phyloP scores from a whole-genome alignment of 164 flowering plant genomes.

The Aristolochia contorta region DNA sequence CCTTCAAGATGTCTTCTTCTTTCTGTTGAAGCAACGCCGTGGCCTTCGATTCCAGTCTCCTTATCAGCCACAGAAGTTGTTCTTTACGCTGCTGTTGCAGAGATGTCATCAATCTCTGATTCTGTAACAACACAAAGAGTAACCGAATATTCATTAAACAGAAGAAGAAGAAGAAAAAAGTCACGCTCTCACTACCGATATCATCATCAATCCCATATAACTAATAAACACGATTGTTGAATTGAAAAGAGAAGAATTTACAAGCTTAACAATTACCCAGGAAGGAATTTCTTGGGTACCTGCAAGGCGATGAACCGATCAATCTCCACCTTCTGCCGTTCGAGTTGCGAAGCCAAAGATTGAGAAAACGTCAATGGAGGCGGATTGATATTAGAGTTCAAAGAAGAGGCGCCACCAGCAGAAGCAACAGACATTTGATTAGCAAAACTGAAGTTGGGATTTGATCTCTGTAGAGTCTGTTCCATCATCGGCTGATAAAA shows the following conservation, averaged over 20 bases:
- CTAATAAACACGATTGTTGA: too few relatives aligned
- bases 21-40: conserved; percentile 21
- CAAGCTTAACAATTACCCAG: background rate
- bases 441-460: too few relatives aligned
- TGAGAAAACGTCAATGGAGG: conserved; percentile 17
- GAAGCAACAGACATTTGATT: too few relatives aligned
- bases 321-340: conserved; percentile 34
- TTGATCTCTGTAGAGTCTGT: background rate
- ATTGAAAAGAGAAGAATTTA: too few relatives aligned
- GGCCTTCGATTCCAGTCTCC: conserved; percentile 22
- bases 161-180: too few relatives aligned
- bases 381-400: background rate
- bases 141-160: background rate
- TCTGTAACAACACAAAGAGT: conserved; percentile 22
- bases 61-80: conserved; percentile 13
- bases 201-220: too few relatives aligned
- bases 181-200: too few relatives aligned
- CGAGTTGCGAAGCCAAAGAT: conserved; percentile 16
- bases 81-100: conserved; percentile 35
- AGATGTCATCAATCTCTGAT: conserved; percentile 30
- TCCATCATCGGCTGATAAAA: background rate
- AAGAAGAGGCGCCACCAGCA: too few relatives aligned
- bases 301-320: conserved; percentile 34
- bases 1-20: conserved; percentile 28
- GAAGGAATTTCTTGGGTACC: conserved; percentile 16